These are phyloP conservation scores for Omphalotus guepiniiformis DNA, from an alignment of 768 basidiomycete genomes.

Conservation along the genomic window DNA sequence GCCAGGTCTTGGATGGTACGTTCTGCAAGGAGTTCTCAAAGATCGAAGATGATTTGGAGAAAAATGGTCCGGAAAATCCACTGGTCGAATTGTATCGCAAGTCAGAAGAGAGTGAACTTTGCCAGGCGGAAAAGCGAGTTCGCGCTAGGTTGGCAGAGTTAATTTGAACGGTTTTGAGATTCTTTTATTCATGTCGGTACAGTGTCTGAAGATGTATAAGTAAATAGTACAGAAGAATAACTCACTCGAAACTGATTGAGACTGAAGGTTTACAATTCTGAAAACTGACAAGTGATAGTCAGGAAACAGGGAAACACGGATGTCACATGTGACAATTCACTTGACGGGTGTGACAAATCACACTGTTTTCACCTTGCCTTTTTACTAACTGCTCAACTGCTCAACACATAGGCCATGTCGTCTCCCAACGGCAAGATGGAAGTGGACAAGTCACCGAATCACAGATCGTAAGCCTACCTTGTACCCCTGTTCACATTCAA, in stretches of 20 bases:
- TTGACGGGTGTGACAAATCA: not conserved
- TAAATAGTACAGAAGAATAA: too few relatives aligned
- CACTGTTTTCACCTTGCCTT: not conserved
- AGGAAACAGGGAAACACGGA: too few relatives aligned
- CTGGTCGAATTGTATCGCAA: slow-evolving; percentile 49
- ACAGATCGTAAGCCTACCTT: slow-evolving; percentile 47
- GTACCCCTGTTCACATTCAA: not conserved
- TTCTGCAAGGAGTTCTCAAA: slow-evolving; percentile 51
- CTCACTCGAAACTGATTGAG: too few relatives aligned
- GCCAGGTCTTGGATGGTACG: slow-evolving; percentile 54
- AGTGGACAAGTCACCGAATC: slow-evolving; percentile 55
- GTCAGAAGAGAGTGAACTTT: slow-evolving; percentile 48
- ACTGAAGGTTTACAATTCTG: too few relatives aligned
- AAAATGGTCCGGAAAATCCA: slow-evolving; percentile 51
- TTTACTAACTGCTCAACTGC: not conserved
- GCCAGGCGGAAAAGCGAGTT: slow-evolving; percentile 57
- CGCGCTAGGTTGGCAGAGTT: slow-evolving; percentile 43
- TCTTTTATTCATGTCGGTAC: too few relatives aligned
- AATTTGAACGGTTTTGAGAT: too few relatives aligned
- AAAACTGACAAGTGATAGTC: too few relatives aligned
- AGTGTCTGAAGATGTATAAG: too few relatives aligned
- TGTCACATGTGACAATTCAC: too few relatives aligned
- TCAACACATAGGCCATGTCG: slow-evolving; percentile 26
- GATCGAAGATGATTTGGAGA: slow-evolving; percentile 54
- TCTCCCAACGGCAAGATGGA: slow-evolving; percentile 58